Evolutionary conservation across 352 stramenopile species (phyloP), one percentile per base, ranked within the genome.

Genomic region (Detonula confervacea): DNA sequence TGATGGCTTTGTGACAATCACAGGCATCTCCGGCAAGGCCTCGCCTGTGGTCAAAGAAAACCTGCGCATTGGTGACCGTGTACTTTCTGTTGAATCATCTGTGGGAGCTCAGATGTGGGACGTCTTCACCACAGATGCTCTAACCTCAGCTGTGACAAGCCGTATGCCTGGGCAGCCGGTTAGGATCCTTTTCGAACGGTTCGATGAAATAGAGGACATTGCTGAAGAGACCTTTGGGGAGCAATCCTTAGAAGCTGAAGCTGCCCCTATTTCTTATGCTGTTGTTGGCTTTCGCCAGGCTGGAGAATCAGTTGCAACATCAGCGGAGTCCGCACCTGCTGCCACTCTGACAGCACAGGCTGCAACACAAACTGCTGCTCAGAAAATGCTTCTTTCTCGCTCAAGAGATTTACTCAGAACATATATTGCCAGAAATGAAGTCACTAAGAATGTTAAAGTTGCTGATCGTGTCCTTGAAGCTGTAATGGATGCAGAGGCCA

Each of bases 391-490:
- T 35, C 39, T 94, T n/a, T 77, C 79, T 29, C 61, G 89, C 61
- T 94, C 87, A 52, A 75, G 87, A 64, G 85, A 89, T 65, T 76
- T 91, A 20, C 61, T 91, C 14, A 18, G 74, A 68, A 87, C 82
- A 33, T 91, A 88, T 30, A 82, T 84, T 65, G 67, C 76, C 20
- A 54, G 73, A 30, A 80, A 86, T 37, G 57, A 86, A 60, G 72
- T 69, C 14, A 87, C 79, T 2, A 81, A 72, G 52, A 80, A 87
- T 65, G 39, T 77, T 18, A 80, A 91, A 25, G 87, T 93, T 14
- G 87, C 90, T n/a, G 87, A 93, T 66, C 84, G 85, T 39, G 90
- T 94, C 22, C 62, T 94, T 27, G 86, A 92, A 27, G 84, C 85
- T 6, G 71, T 95, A 0, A 84, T 91, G 33, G 86, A 85, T 30